Evolutionary conservation across 257 asterid species (phyloP).

Genomic region (Apocynum venetum): DNA sequence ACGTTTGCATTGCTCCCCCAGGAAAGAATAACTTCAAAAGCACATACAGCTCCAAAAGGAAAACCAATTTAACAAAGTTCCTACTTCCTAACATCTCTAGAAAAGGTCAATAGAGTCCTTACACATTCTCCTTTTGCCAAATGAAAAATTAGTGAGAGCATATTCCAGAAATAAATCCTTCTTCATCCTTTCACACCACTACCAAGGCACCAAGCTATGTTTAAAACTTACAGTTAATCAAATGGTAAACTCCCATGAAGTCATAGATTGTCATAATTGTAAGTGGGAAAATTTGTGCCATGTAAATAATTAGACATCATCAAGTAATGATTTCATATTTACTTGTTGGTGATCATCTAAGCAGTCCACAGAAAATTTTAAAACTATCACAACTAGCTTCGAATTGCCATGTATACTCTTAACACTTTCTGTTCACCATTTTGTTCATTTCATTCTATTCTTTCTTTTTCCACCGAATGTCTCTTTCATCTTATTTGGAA

Average conservation of each 20-base stretch:
- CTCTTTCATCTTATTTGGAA: not conserved
- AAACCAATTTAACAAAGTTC: not conserved
- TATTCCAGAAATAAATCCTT: not conserved
- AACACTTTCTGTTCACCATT: not conserved
- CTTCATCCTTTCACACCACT: not conserved
- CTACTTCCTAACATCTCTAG: not conserved
- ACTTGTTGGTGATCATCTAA: not conserved
- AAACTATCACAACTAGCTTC: not conserved
- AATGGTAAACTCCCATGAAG: not conserved
- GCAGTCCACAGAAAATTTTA: not conserved
- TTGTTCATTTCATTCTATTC: not conserved
- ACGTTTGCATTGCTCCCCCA: not conserved
- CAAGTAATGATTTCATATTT: not conserved
- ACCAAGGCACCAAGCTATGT: not conserved
- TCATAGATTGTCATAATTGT: not conserved
- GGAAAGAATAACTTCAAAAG: not conserved
- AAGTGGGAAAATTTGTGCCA: not conserved
- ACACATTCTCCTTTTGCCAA: not conserved
- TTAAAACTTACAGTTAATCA: not conserved
- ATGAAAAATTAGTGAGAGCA: not conserved
- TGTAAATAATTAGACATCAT: not conserved
- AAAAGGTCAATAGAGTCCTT: not conserved
- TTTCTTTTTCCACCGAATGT: not conserved
- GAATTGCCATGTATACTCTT: not conserved
- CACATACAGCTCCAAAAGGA: not conserved